Conservation (phyloP, 2,329 filamentous ascomycete genomes). For the Aureobasidium namibiae region DNA sequence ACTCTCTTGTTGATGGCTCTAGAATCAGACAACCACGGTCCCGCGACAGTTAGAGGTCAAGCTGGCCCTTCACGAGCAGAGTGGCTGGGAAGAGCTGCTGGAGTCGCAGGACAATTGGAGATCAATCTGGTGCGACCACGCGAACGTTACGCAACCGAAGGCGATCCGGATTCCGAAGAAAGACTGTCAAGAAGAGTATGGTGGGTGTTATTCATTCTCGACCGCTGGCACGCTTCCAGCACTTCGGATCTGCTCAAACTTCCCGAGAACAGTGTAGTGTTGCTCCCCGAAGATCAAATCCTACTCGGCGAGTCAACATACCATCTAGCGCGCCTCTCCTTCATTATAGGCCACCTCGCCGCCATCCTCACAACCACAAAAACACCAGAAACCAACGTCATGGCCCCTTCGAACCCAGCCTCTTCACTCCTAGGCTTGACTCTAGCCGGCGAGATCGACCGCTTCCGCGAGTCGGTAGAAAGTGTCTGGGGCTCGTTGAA, state of each 20-base stretch:
- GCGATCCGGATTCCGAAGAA: constrained; percentile 53
- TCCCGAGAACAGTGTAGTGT: constrained; percentile 52
- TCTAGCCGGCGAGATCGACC: constrained; percentile 52
- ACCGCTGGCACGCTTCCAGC: constrained; percentile 65
- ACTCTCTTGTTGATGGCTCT: constrained; percentile 58
- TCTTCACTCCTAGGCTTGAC: constrained; percentile 41
- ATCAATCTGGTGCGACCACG: constrained; percentile 43
- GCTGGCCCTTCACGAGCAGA: constrained; percentile 41
- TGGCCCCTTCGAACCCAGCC: constrained; percentile 34
- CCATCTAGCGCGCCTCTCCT: constrained; percentile 55
- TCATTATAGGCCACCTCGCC: constrained; percentile 50
- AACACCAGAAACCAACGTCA: constrained; percentile 36
- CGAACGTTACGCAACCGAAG: constrained; percentile 35
- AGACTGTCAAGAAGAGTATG: constrained; percentile 57
- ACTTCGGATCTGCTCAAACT: constrained; percentile 56
- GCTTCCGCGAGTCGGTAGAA: constrained; percentile 58
- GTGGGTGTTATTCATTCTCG: constrained; percentile 64
- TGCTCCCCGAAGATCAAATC: constrained; percentile 50
- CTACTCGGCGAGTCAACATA: constrained; percentile 57
- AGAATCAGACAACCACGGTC: constrained; percentile 53
- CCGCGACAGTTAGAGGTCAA: constrained; percentile 37
- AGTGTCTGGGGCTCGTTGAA: constrained; percentile 43
- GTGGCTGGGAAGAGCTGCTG: constrained; percentile 58
- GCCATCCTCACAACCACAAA: constrained; percentile 39
- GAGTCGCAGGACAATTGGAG: constrained; percentile 57